These are phyloP conservation scores for Cladophialophora psammophila DNA, from an alignment of 2,329 filamentous ascomycete genomes.

Conservation along the genomic window DNA sequence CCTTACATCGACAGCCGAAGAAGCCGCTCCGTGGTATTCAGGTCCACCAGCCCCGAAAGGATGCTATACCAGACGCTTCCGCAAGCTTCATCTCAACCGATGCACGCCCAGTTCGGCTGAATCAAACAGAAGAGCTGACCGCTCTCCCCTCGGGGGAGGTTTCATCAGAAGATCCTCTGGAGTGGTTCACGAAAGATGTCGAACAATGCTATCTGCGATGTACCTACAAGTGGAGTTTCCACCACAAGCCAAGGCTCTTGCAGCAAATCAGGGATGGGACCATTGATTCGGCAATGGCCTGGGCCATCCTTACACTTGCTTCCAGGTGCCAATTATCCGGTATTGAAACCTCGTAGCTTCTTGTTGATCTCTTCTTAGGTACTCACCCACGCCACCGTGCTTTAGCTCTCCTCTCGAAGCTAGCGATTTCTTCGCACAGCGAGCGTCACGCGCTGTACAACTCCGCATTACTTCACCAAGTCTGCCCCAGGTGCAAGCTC, in stretches of 20 bases:
- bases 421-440: not conserved
- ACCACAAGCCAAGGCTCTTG: constrained; percentile 3
- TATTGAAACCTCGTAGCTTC: not conserved
- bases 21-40: not conserved
- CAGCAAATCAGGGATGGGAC: not conserved
- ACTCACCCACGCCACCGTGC: not conserved
- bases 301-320: constrained; percentile 3
- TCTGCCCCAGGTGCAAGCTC: not conserved
- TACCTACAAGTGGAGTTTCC: constrained; percentile 4
- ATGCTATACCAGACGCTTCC: not conserved
- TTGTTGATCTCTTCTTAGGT: not conserved
- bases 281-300: not conserved
- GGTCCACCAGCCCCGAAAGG: not conserved
- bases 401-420: not conserved
- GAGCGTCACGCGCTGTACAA: not conserved
- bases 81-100: not conserved
- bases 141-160: not conserved
- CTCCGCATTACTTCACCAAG: constrained; percentile 1
- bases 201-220: constrained; percentile 1
- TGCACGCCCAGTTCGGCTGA: not conserved
- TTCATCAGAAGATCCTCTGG: not conserved
- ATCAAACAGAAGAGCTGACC: not conserved
- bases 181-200: not conserved
- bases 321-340: not conserved
- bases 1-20: constrained; percentile 6